Evolutionary conservation across 1,284 basidiomycete species (phyloP).

Genomic region (Ceratobasidium sp.): DNA sequence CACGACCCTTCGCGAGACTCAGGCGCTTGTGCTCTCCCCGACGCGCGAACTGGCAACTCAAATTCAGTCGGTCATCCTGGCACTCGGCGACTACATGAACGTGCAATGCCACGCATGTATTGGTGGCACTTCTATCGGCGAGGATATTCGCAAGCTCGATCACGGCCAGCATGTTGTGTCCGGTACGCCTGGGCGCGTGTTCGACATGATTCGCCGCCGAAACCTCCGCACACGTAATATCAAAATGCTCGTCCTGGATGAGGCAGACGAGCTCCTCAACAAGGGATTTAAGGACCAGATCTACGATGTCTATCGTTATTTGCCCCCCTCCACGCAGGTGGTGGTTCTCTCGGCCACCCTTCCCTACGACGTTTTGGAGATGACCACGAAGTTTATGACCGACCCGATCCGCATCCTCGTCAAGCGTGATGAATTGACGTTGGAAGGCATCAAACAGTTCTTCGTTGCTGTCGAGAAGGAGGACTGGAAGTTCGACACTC

Average conservation of each 20-base stretch:
- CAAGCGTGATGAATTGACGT: conserved; percentile 99
- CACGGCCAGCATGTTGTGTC: conserved; percentile 98
- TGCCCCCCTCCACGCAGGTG: conserved; percentile 98
- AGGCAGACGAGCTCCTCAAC: conserved; percentile 97
- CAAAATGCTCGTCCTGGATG: conserved; percentile 99
- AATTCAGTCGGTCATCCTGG: conserved; percentile 98
- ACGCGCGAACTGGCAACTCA: conserved; percentile 97
- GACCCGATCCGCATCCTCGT: conserved; percentile 98
- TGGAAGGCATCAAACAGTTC: conserved; percentile 99
- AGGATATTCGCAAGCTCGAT: conserved; percentile 98
- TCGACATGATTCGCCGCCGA: conserved; percentile 98
- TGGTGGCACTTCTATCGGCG: conserved; percentile 96
- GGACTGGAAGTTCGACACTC: conserved; percentile 99
- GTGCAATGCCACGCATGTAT: conserved; percentile 99
- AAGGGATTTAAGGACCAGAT: conserved; percentile 99
- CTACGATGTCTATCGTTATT: conserved; percentile 98
- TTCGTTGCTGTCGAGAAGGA: conserved; percentile 99
- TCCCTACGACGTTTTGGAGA: conserved; percentile 98
- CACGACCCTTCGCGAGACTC: conserved; percentile 93
- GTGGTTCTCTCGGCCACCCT: conserved; percentile 96
- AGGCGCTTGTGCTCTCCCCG: conserved; percentile 94
- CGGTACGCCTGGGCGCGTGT: conserved; percentile 98
- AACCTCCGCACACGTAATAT: conserved; percentile 96
- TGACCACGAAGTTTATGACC: conserved; percentile 99
- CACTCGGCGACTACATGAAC: conserved; percentile 99